Base-by-base conservation (phyloP, 495 filamentous ascomycete genomes). In the Lasiosphaeria hispida region DNA sequence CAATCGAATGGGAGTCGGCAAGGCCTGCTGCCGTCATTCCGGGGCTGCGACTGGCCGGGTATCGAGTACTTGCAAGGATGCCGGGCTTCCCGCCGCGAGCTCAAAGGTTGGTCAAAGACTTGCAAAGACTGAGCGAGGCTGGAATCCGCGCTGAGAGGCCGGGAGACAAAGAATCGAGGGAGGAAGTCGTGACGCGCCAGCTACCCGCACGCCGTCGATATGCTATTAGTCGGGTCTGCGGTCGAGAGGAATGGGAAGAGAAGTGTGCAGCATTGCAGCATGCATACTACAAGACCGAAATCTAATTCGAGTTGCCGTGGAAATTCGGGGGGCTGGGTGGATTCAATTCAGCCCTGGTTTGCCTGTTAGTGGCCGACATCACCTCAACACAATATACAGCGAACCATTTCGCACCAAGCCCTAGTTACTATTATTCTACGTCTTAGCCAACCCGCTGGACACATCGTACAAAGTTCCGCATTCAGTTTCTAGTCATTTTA, bases 291-390 rank as follows among this genome's bases (percentile, higher is more conserved):
- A 30, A 15, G 40, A 18, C 42, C 45, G 7, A 23, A 54, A 54
- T 54, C 43, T 13, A 37, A 51, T 35, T 47, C 35, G 44, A 11
- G 62, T 65, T 65, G 62, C 59, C 62, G 40, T 55, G 63, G 64
- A 69, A 70, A 70, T 65, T 68, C 44, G 57, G 64, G 67, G 57
- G 67, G 67, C 63, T 67, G 64, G 64, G 63, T 59, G 61, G 62
- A 30, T 30, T 30, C 23, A 30, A 30, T 30, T 30, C 23, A 30
- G 23, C 23, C 23, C 23, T 5, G 23, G 23, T 30, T 30, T 30
- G 5, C 23, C 23, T 30, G 23, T 30, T 30, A 30, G 23, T 30
- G 5, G 23, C 23, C 23, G 23, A 5, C 23, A 30, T 30, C 23
- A 30, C 23, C 2, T 30, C 23, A 30, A 30, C 23, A 30, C 23